Evolutionary conservation across 129 eudicot genomes (phyloP).

Genomic region (Arctium lappa): DNA sequence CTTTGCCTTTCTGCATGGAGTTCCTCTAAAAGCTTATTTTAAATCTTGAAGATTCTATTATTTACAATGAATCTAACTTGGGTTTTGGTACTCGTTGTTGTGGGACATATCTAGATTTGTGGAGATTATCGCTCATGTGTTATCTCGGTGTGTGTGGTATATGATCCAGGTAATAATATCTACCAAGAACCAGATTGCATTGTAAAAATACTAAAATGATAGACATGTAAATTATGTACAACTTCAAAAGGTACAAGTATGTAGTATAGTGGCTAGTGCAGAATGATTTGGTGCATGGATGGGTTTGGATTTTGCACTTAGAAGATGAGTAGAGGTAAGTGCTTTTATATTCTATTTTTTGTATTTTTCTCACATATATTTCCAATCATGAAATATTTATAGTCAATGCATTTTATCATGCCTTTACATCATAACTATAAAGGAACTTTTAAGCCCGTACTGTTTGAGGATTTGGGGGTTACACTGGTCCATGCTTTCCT

Average conservation of each 20-base stretch:
- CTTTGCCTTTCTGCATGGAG: too few relatives aligned
- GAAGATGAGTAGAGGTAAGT: slow-evolving; percentile 94
- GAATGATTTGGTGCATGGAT: slow-evolving; percentile 99
- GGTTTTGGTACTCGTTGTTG: not conserved
- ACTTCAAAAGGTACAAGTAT: not conserved
- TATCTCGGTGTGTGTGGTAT: slow-evolving; percentile 66
- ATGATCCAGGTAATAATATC: slow-evolving; percentile 78
- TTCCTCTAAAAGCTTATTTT: too few relatives aligned
- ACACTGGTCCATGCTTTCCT: not conserved
- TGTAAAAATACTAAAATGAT: not conserved
- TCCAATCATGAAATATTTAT: not conserved
- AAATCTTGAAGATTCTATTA: not conserved
- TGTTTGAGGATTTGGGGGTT: not conserved
- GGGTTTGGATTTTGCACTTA: slow-evolving; percentile 96
- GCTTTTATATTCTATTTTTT: not conserved
- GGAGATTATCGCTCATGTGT: slow-evolving; percentile 53
- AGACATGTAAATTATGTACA: not conserved
- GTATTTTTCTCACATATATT: not conserved
- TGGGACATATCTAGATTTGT: slow-evolving; percentile 35
- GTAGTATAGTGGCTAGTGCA: slow-evolving; percentile 6
- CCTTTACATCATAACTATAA: too few relatives aligned
- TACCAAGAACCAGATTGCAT: not conserved
- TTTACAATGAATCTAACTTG: not conserved
- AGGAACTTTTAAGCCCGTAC: not conserved
- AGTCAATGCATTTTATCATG: not conserved